Evolutionary conservation across 371 early-diverging fungal species (phyloP).

Genomic region (Apophysomyces sp.): DNA sequence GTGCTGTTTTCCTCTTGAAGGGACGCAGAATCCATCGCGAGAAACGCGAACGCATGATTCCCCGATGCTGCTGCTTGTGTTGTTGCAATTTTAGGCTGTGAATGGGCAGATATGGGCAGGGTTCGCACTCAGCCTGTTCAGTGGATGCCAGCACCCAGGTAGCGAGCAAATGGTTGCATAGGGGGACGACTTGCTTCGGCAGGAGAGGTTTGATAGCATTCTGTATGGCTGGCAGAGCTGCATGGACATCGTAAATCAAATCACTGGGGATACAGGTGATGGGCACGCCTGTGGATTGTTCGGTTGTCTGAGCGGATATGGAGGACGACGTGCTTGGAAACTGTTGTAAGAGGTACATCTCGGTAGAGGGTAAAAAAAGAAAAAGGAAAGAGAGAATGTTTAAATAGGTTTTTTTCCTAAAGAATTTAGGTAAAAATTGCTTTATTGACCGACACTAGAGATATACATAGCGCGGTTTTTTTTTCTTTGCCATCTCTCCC

Average conservation of each 20-base stretch:
- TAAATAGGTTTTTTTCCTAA: not conserved
- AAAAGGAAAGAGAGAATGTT: constrained; percentile 16
- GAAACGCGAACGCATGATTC: not conserved
- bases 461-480: constrained; percentile 40
- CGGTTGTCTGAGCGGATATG: not conserved
- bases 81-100: not conserved
- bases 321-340: constrained; percentile 4
- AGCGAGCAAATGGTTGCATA: not conserved
- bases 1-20: not conserved
- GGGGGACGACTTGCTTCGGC: not conserved
- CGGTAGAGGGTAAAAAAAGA: not conserved
- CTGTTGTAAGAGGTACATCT: not conserved
- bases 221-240: not conserved
- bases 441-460: constrained; percentile 22
- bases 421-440: constrained; percentile 4
- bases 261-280: not conserved
- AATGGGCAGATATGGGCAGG: not conserved
- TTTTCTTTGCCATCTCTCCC: constrained; percentile 9
- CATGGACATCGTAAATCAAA: not conserved
- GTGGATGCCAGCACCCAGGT: not conserved
- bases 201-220: not conserved
- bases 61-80: not conserved
- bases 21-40: not conserved
- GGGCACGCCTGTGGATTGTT: not conserved
- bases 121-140: not conserved